Evolutionary conservation across 495 filamentous ascomycete genomes (phyloP), one percentile per base, ranked within the genome.

Genomic region (Bombardia bombarda): DNA sequence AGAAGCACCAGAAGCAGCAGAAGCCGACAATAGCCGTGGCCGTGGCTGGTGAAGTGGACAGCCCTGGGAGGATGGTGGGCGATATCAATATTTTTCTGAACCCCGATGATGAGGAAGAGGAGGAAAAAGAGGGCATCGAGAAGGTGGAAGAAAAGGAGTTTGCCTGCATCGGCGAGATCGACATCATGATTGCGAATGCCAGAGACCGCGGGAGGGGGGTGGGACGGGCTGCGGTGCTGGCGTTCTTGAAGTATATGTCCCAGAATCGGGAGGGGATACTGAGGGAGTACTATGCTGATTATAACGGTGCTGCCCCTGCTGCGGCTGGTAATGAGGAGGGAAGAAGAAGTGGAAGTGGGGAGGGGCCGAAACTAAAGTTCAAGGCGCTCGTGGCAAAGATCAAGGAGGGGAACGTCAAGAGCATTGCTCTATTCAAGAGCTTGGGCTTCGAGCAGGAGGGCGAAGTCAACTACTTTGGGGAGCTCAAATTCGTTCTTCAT

Each of bases 11-110:
- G n/a, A n/a, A n/a, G n/a, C 56, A 69, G n/a, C 67, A 68, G 4
- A 36, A 60, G 0, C 4, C 32, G 3, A 10, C 35, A 8, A 12
- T 33, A 21, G n/a, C 38, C 13, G 32, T 38, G 30, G 22, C 22
- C 18, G 22, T 55, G 4, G 56, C 65, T 9, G 49, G 65, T 2
- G 53, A 63, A 16, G 55, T 63, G n/a, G 84, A 90, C 51, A 46
- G 58, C 0, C 60, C 74, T 0, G 56, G 58, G 2, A 57, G 56
- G 3, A 93, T 94, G 86, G 52, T 92, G 10, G 89, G 89, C 3
- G 89, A 95, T 51, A 75, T 94, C 28, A 95, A 95, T 51, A 67
- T 95, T 1, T 95, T 95, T 57, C 69, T 95, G 4, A 74, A 70
- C 16, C 59, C 63, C 0, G 57, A 58, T 40, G 64, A 70, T n/a